These are phyloP conservation scores for Ocimum tenuiflorum DNA, from an alignment of 257 asterid species.

Conservation along the genomic window DNA sequence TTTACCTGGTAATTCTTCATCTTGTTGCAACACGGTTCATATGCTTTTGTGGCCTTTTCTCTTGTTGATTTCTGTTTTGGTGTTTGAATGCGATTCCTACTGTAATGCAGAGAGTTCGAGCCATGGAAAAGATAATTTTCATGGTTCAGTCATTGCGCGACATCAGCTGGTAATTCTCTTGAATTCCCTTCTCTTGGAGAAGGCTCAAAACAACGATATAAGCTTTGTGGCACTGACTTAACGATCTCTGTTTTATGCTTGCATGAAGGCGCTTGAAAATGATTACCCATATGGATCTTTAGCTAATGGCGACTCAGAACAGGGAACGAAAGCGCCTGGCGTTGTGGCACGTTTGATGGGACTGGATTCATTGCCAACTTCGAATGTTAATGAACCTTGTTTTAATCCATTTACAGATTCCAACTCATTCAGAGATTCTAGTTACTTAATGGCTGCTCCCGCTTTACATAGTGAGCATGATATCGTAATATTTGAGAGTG, in stretches of 20 bases:
- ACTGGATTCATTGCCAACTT: conserved; percentile 69
- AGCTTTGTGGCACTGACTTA: conserved; percentile 11
- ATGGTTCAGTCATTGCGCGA: conserved; percentile 37
- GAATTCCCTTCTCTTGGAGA: neutral
- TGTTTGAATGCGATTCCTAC: conserved; percentile 10
- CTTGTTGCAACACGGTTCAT: neutral
- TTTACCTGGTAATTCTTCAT: conserved; percentile 48
- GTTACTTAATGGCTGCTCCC: conserved; percentile 36
- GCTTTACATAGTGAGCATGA: conserved; percentile 55
- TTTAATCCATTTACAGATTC: conserved; percentile 40
- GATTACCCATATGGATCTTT: conserved; percentile 55
- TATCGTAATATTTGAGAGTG: conserved; percentile 66
- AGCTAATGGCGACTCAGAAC: conserved; percentile 47
- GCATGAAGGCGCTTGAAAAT: conserved; percentile 46
- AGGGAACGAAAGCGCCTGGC: conserved; percentile 69
- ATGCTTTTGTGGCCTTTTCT: neutral
- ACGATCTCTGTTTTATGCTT: conserved; percentile 11
- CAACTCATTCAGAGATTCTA: conserved; percentile 55
- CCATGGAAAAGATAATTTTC: conserved; percentile 50
- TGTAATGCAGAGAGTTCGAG: conserved; percentile 49
- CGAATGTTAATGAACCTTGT: conserved; percentile 46
- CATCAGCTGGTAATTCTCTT: conserved; percentile 52
- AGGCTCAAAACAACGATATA: neutral
- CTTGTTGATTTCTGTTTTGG: conserved; percentile 4
- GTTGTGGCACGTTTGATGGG: conserved; percentile 99